Evolutionary conservation across 1,139 yeast species (phyloP).

Genomic region (Geotrichum histeridarum): DNA sequence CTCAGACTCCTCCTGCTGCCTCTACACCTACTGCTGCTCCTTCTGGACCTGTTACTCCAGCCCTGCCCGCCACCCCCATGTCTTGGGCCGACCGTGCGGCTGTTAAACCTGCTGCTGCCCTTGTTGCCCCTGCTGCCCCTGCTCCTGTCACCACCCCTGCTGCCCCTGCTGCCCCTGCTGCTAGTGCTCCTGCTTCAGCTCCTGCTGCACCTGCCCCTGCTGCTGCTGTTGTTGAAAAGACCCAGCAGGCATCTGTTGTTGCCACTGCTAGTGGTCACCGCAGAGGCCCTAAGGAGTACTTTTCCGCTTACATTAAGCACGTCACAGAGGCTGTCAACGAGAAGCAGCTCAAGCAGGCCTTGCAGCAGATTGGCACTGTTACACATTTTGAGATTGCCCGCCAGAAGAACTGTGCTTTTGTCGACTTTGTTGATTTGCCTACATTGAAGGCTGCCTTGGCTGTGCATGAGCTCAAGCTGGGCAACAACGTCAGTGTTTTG

Average conservation of each 20-base stretch:
- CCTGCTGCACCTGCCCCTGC: slow-evolving; percentile 14
- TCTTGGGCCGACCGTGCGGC: slow-evolving; percentile 19
- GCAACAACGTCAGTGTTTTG: slow-evolving; percentile 21
- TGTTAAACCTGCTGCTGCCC: slow-evolving; percentile 16
- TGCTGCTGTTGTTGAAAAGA: slow-evolving; percentile 17
- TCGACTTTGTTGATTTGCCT: slow-evolving; percentile 37
- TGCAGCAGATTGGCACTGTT: slow-evolving; percentile 35
- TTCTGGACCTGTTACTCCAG: slow-evolving; percentile 19
- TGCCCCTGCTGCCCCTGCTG: slow-evolving; percentile 6
- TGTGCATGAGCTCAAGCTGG: slow-evolving; percentile 33
- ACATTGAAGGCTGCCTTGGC: slow-evolving; percentile 35
- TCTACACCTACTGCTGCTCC: slow-evolving; percentile 13
- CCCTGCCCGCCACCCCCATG: slow-evolving; percentile 18
- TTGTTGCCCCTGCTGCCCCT: slow-evolving; percentile 18
- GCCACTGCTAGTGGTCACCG: slow-evolving; percentile 14
- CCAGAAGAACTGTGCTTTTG: slow-evolving; percentile 37
- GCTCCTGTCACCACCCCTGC: slow-evolving; percentile 19
- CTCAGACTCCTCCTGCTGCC: slow-evolving; percentile 15
- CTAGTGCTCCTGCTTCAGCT: slow-evolving; percentile 14
- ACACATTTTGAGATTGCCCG: slow-evolving; percentile 38
- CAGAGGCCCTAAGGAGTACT: slow-evolving; percentile 27
- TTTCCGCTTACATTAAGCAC: slow-evolving; percentile 40
- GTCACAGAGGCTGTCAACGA: slow-evolving; percentile 33
- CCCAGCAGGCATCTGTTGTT: slow-evolving; percentile 3
- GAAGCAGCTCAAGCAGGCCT: slow-evolving; percentile 31